A percentile compares a stretch with the other conserved stretches of the same genome.
These are phyloP conservation scores for Cyberlindnera samutprakarnensis DNA, from an alignment of 805 yeast species.

Conservation along the genomic window DNA sequence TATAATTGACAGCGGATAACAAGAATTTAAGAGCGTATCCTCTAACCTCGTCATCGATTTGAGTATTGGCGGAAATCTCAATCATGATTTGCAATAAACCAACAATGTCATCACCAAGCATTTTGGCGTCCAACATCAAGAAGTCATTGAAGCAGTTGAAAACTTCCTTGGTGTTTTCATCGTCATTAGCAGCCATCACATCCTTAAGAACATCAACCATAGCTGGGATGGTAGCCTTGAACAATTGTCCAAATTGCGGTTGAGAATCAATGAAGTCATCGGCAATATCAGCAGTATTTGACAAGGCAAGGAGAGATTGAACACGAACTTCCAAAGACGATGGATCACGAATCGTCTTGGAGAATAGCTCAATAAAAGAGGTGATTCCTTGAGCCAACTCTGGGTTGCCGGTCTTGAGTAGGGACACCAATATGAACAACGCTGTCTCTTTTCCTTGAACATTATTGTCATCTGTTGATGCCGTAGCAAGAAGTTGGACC, in stretches of 20 bases:
- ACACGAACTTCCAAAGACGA: slow-evolving; percentile 70
- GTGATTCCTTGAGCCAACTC: slow-evolving; percentile 50
- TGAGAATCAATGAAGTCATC: slow-evolving; percentile 49
- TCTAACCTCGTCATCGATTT: slow-evolving; percentile 75
- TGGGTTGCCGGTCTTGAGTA: slow-evolving; percentile 65
- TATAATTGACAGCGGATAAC: slow-evolving; percentile 67
- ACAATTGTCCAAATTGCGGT: slow-evolving; percentile 42
- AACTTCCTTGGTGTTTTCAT: slow-evolving; percentile 61
- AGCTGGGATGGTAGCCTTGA: slow-evolving; percentile 62
- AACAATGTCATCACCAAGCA: slow-evolving; percentile 69
- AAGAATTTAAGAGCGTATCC: slow-evolving; percentile 79
- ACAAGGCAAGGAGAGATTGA: slow-evolving; percentile 75
- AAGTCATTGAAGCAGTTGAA: slow-evolving; percentile 83
- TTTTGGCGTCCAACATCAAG: slow-evolving; percentile 64
- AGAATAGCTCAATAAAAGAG: slow-evolving; percentile 66
- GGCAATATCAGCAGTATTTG: slow-evolving; percentile 51
- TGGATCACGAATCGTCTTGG: slow-evolving; percentile 52
- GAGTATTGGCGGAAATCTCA: slow-evolving; percentile 61
- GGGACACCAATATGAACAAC: slow-evolving; percentile 66
- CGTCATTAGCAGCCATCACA: slow-evolving; percentile 63
- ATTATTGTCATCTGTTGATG: slow-evolving; percentile 45
- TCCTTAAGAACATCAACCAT: slow-evolving; percentile 78
- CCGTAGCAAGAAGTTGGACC: slow-evolving; percentile 60
- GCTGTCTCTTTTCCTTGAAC: slow-evolving; percentile 67
- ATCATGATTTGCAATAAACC: slow-evolving; percentile 65